phyloP scores from a whole-genome alignment of 495 filamentous ascomycete species.

The Aspergillus cavernicola region DNA sequence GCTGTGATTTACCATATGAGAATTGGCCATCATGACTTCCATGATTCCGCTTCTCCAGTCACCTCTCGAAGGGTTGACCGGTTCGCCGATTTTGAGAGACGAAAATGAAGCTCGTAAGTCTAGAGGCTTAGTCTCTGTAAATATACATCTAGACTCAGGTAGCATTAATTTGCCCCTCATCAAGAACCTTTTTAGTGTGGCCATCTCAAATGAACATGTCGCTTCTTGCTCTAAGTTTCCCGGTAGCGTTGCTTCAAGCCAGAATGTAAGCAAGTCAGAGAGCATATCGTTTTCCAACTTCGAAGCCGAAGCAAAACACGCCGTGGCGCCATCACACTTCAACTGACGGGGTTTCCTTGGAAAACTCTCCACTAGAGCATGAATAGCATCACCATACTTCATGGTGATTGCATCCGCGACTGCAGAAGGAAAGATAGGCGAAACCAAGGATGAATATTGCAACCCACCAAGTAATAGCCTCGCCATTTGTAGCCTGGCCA shows the following conservation, averaged over 20 bases:
- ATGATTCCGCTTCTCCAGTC: conserved; percentile 46
- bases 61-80: conserved; percentile 18
- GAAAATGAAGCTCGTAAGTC: conserved; percentile 10
- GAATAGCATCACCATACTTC: conserved; percentile 18
- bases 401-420: conserved; percentile 10
- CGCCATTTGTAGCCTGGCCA: conserved; percentile 24
- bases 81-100: conserved; percentile 12
- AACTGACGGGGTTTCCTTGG: conserved; percentile 15
- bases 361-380: conserved; percentile 19
- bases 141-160: conserved; percentile 14
- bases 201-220: background rate
- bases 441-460: conserved; percentile 10
- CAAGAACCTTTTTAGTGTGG: conserved; percentile 15
- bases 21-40: conserved; percentile 31
- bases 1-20: conserved; percentile 32
- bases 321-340: conserved; percentile 19
- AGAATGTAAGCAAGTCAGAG: conserved; percentile 26
- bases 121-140: conserved; percentile 14
- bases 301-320: conserved; percentile 22
- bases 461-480: conserved; percentile 25
- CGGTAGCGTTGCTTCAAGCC: conserved; percentile 20
- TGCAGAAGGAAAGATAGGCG: background rate
- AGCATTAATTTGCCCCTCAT: conserved; percentile 13
- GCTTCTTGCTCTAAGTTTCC: conserved; percentile 6
- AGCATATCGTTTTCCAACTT: conserved; percentile 31